Evolutionary conservation across 495 filamentous ascomycete species (phyloP).

Genomic region (Xylaria palmicola): DNA sequence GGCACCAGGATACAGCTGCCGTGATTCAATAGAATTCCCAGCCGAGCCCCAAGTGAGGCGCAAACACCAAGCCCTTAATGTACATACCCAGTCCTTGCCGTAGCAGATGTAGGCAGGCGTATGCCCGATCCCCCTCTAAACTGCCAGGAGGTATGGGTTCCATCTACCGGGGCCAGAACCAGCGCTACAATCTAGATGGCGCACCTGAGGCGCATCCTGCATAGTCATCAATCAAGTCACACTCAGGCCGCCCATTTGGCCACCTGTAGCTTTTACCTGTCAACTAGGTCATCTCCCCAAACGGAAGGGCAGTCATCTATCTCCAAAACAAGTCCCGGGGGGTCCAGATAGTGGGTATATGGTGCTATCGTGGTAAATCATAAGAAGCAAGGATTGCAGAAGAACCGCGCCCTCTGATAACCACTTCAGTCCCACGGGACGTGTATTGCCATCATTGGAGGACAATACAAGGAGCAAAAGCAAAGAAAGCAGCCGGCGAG

Average conservation of each 20-base stretch:
- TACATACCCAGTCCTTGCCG: not conserved
- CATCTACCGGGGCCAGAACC: not conserved
- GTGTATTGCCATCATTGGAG: not conserved
- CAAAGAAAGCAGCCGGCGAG: not conserved
- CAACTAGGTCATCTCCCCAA: not conserved
- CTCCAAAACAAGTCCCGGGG: not conserved
- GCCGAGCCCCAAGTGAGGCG: not conserved
- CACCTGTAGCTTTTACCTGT: not conserved
- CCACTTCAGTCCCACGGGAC: not conserved
- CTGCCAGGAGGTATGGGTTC: not conserved
- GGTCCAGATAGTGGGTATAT: not conserved
- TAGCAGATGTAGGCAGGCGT: not conserved
- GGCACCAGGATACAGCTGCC: slow-evolving; percentile 9
- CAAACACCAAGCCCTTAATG: not conserved
- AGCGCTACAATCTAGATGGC: not conserved
- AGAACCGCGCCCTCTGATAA: not conserved
- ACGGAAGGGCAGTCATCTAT: not conserved
- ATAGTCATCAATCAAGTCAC: not conserved
- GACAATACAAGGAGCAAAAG: not conserved
- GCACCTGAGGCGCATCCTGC: slow-evolving; percentile 7
- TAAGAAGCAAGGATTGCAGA: not conserved
- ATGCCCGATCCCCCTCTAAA: not conserved
- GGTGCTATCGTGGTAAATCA: not conserved
- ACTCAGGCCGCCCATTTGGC: not conserved
- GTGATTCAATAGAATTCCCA: slow-evolving; percentile 10